A percentile compares a stretch with the other conserved stretches of the same genome.
phyloP scores from a whole-genome alignment of 148 eudicot genomes.

The Pouteria glomerata region DNA sequence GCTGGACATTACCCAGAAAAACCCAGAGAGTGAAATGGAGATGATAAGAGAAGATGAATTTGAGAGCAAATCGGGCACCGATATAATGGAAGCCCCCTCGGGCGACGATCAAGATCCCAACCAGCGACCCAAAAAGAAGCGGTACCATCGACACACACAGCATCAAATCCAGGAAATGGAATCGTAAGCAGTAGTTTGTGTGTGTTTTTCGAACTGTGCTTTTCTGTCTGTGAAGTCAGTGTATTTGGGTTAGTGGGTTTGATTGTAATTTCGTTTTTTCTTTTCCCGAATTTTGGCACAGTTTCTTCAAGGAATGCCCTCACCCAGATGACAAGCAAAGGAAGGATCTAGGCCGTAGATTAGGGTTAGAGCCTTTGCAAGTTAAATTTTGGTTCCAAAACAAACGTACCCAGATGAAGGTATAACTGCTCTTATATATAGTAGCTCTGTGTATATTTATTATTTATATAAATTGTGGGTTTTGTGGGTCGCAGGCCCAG shows the following conservation, averaged over 20 bases:
- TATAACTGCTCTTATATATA: conserved; percentile 3
- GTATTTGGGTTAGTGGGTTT: too few relatives aligned
- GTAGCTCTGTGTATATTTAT: too few relatives aligned
- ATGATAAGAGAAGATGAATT: conserved; percentile 70
- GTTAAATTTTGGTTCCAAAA: conserved; percentile 99
- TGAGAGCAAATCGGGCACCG: conserved; percentile 85
- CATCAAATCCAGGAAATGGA: conserved; percentile 98
- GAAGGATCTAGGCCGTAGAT: conserved; percentile 83
- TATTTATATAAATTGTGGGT: too few relatives aligned
- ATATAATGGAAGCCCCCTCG: conserved; percentile 70
- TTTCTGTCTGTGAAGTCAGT: too few relatives aligned
- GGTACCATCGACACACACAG: conserved; percentile 95
- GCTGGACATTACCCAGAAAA: conserved; percentile 55
- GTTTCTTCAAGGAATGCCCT: conserved; percentile 97
- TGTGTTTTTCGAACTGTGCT: too few relatives aligned
- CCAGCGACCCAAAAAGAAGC: conserved; percentile 79
- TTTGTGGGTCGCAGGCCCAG: conserved; percentile 48
- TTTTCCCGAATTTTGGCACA: conserved; percentile 15
- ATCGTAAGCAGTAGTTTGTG: conserved; percentile 64
- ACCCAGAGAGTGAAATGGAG: conserved; percentile 57
- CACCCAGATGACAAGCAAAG: conserved; percentile 99
- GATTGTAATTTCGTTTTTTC: background rate
- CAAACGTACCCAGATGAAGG: conserved; percentile 99
- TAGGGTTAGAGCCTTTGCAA: conserved; percentile 82
- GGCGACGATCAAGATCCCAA: conserved; percentile 91